Evolutionary conservation across 2,329 filamentous ascomycete species (phyloP).

Genomic region (Ophiosphaerella narmari): DNA sequence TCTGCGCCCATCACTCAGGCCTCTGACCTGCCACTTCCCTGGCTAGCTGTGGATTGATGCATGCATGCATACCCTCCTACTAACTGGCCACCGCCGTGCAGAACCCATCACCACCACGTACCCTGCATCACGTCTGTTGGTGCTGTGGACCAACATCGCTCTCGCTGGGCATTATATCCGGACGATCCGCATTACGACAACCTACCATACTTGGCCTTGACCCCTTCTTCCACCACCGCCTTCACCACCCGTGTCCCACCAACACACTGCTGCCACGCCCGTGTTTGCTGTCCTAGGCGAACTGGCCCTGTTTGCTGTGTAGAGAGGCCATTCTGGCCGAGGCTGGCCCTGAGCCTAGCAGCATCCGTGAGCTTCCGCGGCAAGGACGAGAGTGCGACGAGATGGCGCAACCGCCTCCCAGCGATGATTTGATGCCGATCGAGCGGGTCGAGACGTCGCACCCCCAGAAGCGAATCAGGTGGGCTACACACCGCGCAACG

Average conservation of each 20-base stretch:
- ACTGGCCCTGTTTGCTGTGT: conserved; percentile 37
- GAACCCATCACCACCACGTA: conserved; percentile 10
- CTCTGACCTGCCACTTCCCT: conserved; percentile 4
- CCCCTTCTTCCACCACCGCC: conserved; percentile 21
- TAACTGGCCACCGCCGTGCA: conserved; percentile 12
- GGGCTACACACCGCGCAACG: conserved; percentile 90
- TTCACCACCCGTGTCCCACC: conserved; percentile 15
- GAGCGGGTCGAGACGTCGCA: conserved; percentile 59
- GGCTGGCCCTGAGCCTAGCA: conserved; percentile 39
- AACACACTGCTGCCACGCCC: conserved; percentile 6
- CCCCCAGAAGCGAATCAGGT: conserved; percentile 80
- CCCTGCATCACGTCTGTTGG: conserved; percentile 12
- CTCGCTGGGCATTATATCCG: conserved; percentile 16
- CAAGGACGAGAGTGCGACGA: conserved; percentile 4
- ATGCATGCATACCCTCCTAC: conserved; percentile 4
- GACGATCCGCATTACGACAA: conserved; percentile 9
- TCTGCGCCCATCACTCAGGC: no score
- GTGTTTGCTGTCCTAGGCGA: conserved; percentile 15
- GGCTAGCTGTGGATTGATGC: conserved; percentile 9
- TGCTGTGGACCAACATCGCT: conserved; percentile 10
- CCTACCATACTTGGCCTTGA: conserved; percentile 14
- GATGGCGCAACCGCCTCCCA: conserved; percentile 19
- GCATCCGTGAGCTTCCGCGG: conserved; percentile 25
- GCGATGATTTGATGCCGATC: conserved; percentile 30
- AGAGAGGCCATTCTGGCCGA: conserved; percentile 44